Evolutionary conservation across 208 protist genomes (phyloP), one percentile per base, ranked within the genome.

Genomic region (Acanthamoeba triangularis): DNA sequence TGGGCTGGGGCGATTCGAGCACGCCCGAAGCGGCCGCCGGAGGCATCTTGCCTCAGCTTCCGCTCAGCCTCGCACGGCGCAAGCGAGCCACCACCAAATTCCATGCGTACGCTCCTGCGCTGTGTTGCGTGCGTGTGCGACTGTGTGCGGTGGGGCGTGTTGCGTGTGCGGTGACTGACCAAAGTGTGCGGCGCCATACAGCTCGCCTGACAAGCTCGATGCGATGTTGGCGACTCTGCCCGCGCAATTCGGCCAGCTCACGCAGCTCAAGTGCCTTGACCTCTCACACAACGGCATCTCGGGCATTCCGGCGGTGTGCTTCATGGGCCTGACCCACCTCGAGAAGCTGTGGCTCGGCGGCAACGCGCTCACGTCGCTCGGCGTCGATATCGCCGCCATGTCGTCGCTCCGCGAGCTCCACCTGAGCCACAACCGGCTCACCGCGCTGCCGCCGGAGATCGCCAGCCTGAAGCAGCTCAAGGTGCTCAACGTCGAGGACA

Each of bases 381-480:
- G 44, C 5, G n/a, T 25, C 33, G 85, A 74, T 0, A 30, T 92
- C 11, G 85, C 5, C 35, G 11, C 10, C 37, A 23, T 92, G 28
- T 67, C 2, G 56, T 8, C 8, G 13, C 85, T 92, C 16, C 28
- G 33, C 28, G 82, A 49, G 25, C 49, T 93, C 44, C 23, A 52
- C 49, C 25, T 76, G 59, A 93, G 49, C 44, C 4, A 76, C 20
- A 93, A 93, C 30, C 52, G 37, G 44, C 56, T 93, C n/a, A 54
- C 54, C 13, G 20, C 88, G 28, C 63, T 74, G 5, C 20, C 85
- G 11, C 56, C 85, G 28, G 85, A 74, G 23, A 30, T 92, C 28
- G 85, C 59, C 63, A 35, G 33, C 33, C 85, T 92, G 13, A 74
- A 52, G 56, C 33, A 52, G n/a, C 85, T 92, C 23, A 49, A 47